Base-by-base conservation (phyloP, 148 eudicot species). In the Salicornia ramosissima region DNA sequence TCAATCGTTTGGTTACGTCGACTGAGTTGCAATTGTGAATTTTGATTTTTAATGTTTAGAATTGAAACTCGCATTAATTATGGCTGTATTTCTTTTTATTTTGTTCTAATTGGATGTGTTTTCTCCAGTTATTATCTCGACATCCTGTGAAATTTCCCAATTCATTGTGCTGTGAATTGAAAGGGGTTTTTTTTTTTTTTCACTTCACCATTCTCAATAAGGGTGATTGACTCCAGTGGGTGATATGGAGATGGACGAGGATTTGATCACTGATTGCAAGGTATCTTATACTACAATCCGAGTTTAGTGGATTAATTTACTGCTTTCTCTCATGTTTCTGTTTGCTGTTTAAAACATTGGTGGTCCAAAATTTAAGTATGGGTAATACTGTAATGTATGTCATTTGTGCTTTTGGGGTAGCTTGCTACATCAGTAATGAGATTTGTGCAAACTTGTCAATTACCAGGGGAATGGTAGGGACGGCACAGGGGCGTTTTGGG, bases 261-360 rank as follows among this genome's bases (percentile, higher is more conserved):
- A 76, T 49, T 45, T 50, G 52, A 28, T 71, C 50, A 54, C 45
- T 49, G 71, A 61, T 65, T 71, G 75, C 70, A 71, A 71, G 79
- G 79, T 76, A 64, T 65, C 26, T 7, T 19, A 26, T 53, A n/a
- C n/a, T n/a, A n/a, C n/a, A n/a, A n/a, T n/a, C n/a, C n/a, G 29
- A 39, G 3, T 46, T 13, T 33, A 65, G 2, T 61, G 43, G 28
- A 21, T 21, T 46, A 26, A 5, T 59, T 29, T 9, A 13, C 8
- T 0, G 19, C 45, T n/a, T n/a, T n/a, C n/a, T n/a, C n/a, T n/a
- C n/a, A n/a, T n/a, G n/a, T n/a, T n/a, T n/a, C n/a, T n/a, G n/a
- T n/a, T 55, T 26, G 33, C 26, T 31, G 40, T 58, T 36, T 9
- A 3, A 49, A 16, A 18, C 0, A 12, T 2, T n/a, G 29, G 57